phyloP scores from a whole-genome alignment of 192 early-diverging fungal genomes.

The Phycomyces blakesleeanus region DNA sequence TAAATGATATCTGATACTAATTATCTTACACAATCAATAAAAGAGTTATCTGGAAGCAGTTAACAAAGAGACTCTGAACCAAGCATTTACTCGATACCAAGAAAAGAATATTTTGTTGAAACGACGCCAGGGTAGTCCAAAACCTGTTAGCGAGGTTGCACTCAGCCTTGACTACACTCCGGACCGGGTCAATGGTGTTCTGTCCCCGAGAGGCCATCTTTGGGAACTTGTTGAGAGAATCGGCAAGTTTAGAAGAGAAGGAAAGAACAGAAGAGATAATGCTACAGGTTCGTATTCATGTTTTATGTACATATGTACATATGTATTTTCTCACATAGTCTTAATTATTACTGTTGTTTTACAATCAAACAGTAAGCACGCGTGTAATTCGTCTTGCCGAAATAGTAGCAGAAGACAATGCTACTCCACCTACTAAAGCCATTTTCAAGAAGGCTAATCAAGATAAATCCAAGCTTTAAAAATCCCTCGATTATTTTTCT shows the following conservation, averaged over 20 bases:
- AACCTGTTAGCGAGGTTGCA: constrained; percentile 43
- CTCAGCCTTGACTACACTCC: constrained; percentile 46
- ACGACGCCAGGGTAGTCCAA: constrained; percentile 35
- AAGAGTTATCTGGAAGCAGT: constrained; percentile 76
- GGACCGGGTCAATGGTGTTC: constrained; percentile 36
- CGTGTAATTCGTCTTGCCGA: constrained; percentile 54
- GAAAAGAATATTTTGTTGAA: constrained; percentile 66
- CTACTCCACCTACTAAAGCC: constrained; percentile 1
- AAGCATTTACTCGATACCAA: constrained; percentile 66
- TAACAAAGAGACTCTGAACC: constrained; percentile 81
- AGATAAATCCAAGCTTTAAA: background rate
- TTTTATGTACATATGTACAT: no score
- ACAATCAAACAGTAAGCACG: constrained; percentile 49
- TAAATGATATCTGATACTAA: no score
- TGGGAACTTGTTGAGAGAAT: constrained; percentile 82
- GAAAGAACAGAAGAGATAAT: constrained; percentile 83
- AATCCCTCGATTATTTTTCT: background rate
- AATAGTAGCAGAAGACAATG: constrained; percentile 42
- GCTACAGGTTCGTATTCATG: constrained; percentile 66
- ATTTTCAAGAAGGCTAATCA: background rate
- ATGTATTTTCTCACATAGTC: no score
- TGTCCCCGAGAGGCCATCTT: constrained; percentile 56
- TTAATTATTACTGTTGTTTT: no score
- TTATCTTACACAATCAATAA: constrained; percentile 15
- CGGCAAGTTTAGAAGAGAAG: constrained; percentile 75